These are phyloP conservation scores for Paramyrothecium sp. DNA, from an alignment of 2,329 filamentous ascomycete species.

Conservation along the genomic window DNA sequence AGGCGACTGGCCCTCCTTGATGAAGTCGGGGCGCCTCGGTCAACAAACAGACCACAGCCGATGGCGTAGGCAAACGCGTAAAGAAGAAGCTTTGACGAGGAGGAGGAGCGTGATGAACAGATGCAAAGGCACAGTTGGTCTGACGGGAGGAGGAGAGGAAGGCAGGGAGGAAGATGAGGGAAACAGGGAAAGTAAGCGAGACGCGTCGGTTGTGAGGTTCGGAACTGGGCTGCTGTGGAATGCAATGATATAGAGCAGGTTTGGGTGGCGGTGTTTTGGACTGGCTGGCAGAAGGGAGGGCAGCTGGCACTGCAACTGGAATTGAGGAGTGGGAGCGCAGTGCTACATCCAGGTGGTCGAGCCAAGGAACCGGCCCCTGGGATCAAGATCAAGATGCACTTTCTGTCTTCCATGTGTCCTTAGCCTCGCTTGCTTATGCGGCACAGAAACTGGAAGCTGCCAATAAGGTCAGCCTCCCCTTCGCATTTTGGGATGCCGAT, in stretches of 20 bases:
- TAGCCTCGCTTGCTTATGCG: too few relatives aligned
- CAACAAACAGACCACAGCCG: too few relatives aligned
- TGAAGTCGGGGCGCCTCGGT: too few relatives aligned
- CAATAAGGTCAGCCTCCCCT: too few relatives aligned
- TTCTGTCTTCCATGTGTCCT: background rate
- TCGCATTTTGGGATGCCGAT: too few relatives aligned
- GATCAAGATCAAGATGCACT: background rate
- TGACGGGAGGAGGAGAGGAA: constrained; percentile 3
- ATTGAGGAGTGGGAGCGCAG: background rate
- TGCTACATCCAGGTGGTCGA: background rate
- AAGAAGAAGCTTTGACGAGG: constrained; percentile 4
- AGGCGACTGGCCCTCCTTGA: background rate
- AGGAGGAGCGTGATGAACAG: background rate
- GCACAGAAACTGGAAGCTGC: too few relatives aligned
- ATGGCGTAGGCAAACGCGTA: constrained; percentile 7
- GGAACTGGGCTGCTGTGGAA: constrained; percentile 9
- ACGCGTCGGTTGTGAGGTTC: constrained; percentile 9
- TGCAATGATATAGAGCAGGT: constrained; percentile 15
- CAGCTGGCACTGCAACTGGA: constrained; percentile 8
- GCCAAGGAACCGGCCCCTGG: background rate
- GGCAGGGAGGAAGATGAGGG: constrained; percentile 6
- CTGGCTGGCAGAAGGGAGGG: constrained; percentile 4
- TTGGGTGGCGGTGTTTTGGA: constrained; percentile 4
- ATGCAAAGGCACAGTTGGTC: constrained; percentile 8
- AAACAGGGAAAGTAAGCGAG: constrained; percentile 6